Conservation (phyloP, 164 flowering plant genomes). For the Berberis vulgaris region DNA sequence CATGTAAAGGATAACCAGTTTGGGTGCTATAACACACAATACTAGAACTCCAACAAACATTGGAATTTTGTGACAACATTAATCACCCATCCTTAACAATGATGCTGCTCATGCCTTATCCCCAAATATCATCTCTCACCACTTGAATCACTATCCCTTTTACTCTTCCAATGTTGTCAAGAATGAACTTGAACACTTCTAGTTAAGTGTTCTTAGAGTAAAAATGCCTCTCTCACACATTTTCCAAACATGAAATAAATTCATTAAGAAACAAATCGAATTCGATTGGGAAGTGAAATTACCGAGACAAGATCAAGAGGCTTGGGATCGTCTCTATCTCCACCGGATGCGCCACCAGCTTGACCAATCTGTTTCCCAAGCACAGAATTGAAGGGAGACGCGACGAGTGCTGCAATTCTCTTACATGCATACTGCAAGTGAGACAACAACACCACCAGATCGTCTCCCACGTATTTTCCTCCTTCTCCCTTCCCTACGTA, state of each 20-base stretch:
- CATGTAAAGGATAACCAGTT: too few species aligned
- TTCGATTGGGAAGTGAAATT: constrained; percentile 16
- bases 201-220: neutral
- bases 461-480: constrained; percentile 63
- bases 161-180: too few species aligned
- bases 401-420: constrained; percentile 81
- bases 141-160: too few species aligned
- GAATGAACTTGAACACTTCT: too few species aligned
- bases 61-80: too few species aligned
- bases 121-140: too few species aligned
- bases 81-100: too few species aligned
- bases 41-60: too few species aligned
- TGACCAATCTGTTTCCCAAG: constrained; percentile 27
- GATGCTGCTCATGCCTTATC: too few species aligned
- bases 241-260: neutral
- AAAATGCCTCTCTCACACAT: neutral
- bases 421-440: constrained; percentile 86
- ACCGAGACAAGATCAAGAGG: constrained; percentile 86
- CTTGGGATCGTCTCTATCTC: constrained; percentile 67
- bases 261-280: constrained; percentile 15
- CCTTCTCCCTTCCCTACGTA: constrained; percentile 41
- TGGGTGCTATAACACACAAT: too few species aligned
- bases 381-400: constrained; percentile 70
- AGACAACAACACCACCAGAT: constrained; percentile 53
- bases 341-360: constrained; percentile 16